phyloP scores from a whole-genome alignment of 2,329 filamentous ascomycete genomes.

The Fusarium goolgardi region DNA sequence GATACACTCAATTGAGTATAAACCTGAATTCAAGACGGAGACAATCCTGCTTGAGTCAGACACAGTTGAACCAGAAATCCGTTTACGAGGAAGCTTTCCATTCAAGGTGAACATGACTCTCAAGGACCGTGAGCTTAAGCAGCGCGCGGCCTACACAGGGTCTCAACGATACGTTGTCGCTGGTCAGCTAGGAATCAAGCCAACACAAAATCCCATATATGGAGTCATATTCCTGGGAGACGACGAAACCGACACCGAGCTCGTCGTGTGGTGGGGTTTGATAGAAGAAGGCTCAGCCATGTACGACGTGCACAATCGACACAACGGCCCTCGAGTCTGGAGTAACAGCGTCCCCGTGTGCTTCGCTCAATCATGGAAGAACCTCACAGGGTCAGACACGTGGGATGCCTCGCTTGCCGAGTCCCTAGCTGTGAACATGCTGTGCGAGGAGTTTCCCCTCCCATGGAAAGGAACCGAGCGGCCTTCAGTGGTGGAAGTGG shows the following conservation, averaged over 20 bases:
- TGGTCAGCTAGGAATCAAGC: conserved; percentile 37
- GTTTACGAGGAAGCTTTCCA: conserved; percentile 43
- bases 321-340: conserved; percentile 42
- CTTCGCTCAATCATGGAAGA: conserved; percentile 45
- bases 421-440: conserved; percentile 43
- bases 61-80: conserved; percentile 38
- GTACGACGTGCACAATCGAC: conserved; percentile 43
- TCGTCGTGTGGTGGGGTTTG: conserved; percentile 48
- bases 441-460: conserved; percentile 44
- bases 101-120: conserved; percentile 44
- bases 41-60: conserved; percentile 44
- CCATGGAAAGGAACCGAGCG: conserved; percentile 40
- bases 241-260: conserved; percentile 40
- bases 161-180: conserved; percentile 44
- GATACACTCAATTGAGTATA: conserved; percentile 45
- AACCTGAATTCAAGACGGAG: conserved; percentile 45
- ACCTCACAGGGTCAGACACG: conserved; percentile 38
- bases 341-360: conserved; percentile 47
- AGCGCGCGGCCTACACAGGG: conserved; percentile 45
- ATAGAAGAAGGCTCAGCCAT: conserved; percentile 45
- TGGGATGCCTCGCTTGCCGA: conserved; percentile 41
- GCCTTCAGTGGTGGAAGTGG: conserved; percentile 43
- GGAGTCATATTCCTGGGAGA: conserved; percentile 44
- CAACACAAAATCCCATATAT: conserved; percentile 45
- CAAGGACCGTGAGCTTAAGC: conserved; percentile 38